phyloP scores from a whole-genome alignment of 208 protist genomes.

The Acanthamoeba healyi region DNA sequence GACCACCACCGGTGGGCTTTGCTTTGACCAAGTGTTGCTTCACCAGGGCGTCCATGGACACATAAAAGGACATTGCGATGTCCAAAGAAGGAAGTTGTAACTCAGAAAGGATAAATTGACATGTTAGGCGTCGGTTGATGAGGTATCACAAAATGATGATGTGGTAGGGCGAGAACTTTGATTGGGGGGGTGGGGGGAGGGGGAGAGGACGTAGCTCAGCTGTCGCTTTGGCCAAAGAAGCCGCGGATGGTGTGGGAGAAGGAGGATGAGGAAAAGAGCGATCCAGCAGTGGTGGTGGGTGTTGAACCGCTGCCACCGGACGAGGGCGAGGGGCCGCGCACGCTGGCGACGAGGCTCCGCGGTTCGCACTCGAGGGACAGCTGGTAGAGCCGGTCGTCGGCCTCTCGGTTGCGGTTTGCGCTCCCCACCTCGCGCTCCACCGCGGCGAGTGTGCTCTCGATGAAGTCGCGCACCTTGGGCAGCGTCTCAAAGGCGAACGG shows the following conservation, averaged over 20 bases:
- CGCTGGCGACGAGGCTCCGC: not conserved
- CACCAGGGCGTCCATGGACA: too few species aligned
- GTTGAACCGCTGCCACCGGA: not conserved
- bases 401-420: not conserved
- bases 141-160: not conserved
- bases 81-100: too few species aligned
- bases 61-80: too few species aligned
- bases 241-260: not conserved
- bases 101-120: too few species aligned
- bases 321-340: not conserved
- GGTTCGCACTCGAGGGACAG: constrained; percentile 36
- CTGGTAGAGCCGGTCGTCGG: constrained; percentile 26
- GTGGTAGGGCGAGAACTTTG: too few species aligned
- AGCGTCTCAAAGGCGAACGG: constrained; percentile 42
- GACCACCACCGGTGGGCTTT: too few species aligned
- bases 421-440: not conserved
- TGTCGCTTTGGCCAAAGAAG: not conserved
- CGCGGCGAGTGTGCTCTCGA: not conserved
- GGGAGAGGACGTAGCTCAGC: not conserved
- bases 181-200: too few species aligned
- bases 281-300: not conserved
- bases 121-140: too few species aligned
- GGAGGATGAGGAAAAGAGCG: not conserved
- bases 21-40: too few species aligned
- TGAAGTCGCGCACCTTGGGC: constrained; percentile 38